These are phyloP conservation scores for Camillea tinctor DNA, from an alignment of 2,329 filamentous ascomycete species.

Conservation along the genomic window DNA sequence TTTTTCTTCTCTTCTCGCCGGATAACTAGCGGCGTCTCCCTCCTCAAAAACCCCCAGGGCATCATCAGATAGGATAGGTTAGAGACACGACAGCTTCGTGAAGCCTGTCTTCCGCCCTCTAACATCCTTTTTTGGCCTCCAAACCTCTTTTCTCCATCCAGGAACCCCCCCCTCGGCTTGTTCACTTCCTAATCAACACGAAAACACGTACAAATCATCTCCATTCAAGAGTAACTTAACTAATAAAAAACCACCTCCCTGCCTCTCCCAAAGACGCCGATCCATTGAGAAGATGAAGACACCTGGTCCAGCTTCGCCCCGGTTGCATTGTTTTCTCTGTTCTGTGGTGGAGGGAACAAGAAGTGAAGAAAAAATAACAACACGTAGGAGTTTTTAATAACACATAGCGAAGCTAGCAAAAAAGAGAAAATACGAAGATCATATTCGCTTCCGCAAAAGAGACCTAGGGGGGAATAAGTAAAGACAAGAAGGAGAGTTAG, in stretches of 20 bases:
- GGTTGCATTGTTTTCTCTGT: conserved; percentile 1
- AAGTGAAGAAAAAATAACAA: conserved; percentile 19
- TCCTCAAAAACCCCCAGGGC: neutral
- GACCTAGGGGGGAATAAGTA: conserved; percentile 21
- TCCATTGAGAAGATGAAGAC: neutral
- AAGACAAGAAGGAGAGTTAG: conserved; percentile 18
- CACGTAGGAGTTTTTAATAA: conserved; percentile 10
- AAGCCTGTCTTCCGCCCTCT: neutral
- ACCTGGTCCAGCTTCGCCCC: conserved; percentile 4
- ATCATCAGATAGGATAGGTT: neutral
- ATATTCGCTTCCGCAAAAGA: neutral
- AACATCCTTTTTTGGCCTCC: neutral
- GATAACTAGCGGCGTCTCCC: neutral
- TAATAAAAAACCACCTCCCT: too few relatives aligned
- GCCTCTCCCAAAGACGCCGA: neutral
- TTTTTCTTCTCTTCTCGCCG: neutral
- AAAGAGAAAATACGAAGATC: conserved; percentile 9
- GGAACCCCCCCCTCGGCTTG: neutral
- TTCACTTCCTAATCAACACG: neutral
- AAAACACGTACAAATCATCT: neutral
- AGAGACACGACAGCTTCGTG: neutral
- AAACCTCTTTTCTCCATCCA: neutral
- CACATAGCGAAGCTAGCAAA: conserved; percentile 5
- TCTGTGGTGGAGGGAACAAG: conserved; percentile 1
- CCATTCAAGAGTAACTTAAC: neutral